Evolutionary conservation across 768 basidiomycete species (phyloP).

Genomic region (Pholiota molesta): DNA sequence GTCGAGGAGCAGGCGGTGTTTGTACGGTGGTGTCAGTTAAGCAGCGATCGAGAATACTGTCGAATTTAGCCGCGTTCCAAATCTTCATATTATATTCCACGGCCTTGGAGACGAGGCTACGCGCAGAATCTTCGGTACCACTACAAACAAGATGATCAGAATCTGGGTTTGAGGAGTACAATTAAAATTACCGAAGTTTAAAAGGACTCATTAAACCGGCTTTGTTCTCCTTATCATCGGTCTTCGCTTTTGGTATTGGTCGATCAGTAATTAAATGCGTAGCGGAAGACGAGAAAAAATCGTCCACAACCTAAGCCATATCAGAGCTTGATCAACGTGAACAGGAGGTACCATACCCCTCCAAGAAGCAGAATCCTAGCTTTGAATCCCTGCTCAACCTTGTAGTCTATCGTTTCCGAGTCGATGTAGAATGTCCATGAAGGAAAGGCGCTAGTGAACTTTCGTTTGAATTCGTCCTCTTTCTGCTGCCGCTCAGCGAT

Average conservation of each 20-base stretch:
- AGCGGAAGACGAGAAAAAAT: conserved; percentile 85
- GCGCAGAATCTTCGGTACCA: conserved; percentile 29
- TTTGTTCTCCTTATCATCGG: conserved; percentile 56
- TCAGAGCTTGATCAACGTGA: conserved; percentile 7
- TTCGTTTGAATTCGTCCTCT: conserved; percentile 75
- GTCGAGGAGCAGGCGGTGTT: conserved; percentile 25
- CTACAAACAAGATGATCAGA: conserved; percentile 24
- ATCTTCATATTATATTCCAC: conserved; percentile 78
- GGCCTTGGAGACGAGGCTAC: conserved; percentile 68
- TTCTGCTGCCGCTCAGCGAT: conserved; percentile 55
- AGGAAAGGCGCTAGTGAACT: conserved; percentile 87
- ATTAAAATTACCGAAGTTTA: conserved; percentile 54
- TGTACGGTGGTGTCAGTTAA: conserved; percentile 34
- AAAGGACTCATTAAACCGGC: conserved; percentile 54
- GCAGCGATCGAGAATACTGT: conserved; percentile 73
- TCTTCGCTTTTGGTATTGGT: conserved; percentile 33
- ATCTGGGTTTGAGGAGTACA: background rate
- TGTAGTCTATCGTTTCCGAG: conserved; percentile 42
- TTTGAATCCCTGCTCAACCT: conserved; percentile 46
- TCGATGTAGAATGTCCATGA: conserved; percentile 88
- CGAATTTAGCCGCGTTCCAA: conserved; percentile 76
- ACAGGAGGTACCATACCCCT: conserved; percentile 58
- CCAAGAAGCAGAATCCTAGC: conserved; percentile 68
- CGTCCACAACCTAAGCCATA: conserved; percentile 68
- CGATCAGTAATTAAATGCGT: conserved; percentile 87